A percentile compares a stretch with the other conserved stretches of the same genome.
Conservation (phyloP, 1,139 yeast genomes). For the Pichia sp. region DNA sequence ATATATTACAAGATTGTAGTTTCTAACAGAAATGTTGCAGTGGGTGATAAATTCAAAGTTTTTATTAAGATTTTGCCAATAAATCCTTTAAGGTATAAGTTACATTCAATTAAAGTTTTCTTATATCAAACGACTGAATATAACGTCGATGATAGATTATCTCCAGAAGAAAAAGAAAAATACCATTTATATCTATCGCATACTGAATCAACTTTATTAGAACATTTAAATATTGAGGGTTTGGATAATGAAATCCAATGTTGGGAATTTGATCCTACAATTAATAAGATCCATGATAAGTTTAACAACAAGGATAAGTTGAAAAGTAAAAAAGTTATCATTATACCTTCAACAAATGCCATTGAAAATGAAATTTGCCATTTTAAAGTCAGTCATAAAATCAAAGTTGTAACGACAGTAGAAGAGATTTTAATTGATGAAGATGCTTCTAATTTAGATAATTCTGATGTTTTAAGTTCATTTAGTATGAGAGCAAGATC, state of each 20-base stretch:
- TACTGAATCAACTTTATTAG: conserved; percentile 17
- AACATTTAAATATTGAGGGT: conserved; percentile 6
- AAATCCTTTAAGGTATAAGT: conserved; percentile 11
- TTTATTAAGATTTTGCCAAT: conserved; percentile 23
- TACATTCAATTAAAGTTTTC: conserved; percentile 12
- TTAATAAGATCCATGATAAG: conserved; percentile 6
- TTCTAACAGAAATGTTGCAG: conserved; percentile 15
- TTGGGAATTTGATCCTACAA: conserved; percentile 12
- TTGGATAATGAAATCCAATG: conserved; percentile 5
- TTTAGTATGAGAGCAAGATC: conserved; percentile 9
- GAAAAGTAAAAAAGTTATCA: neutral
- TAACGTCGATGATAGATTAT: neutral
- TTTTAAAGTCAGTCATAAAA: conserved; percentile 19
- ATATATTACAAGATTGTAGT: conserved; percentile 22
- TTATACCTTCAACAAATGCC: conserved; percentile 20
- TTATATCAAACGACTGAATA: conserved; percentile 19
- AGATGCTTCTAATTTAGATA: neutral
- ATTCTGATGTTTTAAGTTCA: conserved; percentile 10
- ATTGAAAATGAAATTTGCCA: conserved; percentile 15
- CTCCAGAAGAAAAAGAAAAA: neutral
- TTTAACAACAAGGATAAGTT: neutral
- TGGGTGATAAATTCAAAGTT: conserved; percentile 18
- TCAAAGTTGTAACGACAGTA: conserved; percentile 18
- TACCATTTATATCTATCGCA: conserved; percentile 9
- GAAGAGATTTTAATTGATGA: conserved; percentile 17